These are phyloP conservation scores for Xylaria sp. DNA, from an alignment of 2,329 filamentous ascomycete species.

Conservation along the genomic window DNA sequence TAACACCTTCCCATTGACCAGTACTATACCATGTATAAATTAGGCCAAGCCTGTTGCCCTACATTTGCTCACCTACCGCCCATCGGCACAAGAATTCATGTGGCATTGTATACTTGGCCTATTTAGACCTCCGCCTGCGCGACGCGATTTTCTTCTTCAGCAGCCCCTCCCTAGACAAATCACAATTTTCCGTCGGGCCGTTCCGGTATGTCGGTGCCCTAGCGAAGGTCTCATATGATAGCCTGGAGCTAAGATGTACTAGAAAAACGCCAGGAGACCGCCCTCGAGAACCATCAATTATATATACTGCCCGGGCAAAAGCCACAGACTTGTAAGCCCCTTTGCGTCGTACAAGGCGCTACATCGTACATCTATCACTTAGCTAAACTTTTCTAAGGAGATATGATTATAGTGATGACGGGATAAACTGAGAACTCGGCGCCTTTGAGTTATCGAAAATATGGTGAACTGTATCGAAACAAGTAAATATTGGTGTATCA, in stretches of 20 bases:
- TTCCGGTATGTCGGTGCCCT: slow-evolving; percentile 21
- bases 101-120: too few species aligned
- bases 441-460: too few species aligned
- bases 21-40: slow-evolving; percentile 1
- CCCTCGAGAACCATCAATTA: background rate
- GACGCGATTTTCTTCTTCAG: slow-evolving; percentile 3
- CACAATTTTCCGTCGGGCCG: background rate
- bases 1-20: background rate
- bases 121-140: background rate
- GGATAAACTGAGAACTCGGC: too few species aligned
- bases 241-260: background rate
- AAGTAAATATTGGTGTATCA: too few species aligned
- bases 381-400: too few species aligned
- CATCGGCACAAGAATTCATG: background rate
- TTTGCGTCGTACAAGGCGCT: background rate
- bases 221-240: background rate
- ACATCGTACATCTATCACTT: too few species aligned
- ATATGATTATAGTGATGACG: too few species aligned
- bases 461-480: too few species aligned
- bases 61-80: background rate
- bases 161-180: background rate
- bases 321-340: background rate
- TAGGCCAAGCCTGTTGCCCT: background rate
- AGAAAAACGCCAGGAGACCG: background rate
- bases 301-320: background rate